A percentile compares a stretch with the other conserved stretches of the same genome.
These are phyloP conservation scores for Castanea crenata DNA, from an alignment of 306 rosid genomes.

Conservation along the genomic window DNA sequence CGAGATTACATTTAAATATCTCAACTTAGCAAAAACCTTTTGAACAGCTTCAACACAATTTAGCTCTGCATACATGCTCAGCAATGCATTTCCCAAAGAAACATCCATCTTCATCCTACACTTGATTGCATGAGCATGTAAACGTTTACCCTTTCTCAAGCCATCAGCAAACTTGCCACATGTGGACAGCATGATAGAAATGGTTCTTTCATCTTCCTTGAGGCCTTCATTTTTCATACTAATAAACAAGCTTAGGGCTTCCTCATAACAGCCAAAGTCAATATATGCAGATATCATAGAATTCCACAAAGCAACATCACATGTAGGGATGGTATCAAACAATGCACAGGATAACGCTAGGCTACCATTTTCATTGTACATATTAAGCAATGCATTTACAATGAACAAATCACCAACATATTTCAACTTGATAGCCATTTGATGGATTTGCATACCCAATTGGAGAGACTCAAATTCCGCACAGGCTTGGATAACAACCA, in stretches of 20 bases:
- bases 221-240: slow-evolving; percentile 26
- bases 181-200: slow-evolving; percentile 24
- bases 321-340: slow-evolving; percentile 24
- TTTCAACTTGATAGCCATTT: slow-evolving; percentile 39
- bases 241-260: slow-evolving; percentile 32
- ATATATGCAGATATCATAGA: slow-evolving; percentile 37
- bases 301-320: slow-evolving; percentile 51
- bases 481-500: slow-evolving; percentile 42
- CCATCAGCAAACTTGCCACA: slow-evolving; percentile 29
- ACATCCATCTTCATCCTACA: slow-evolving; percentile 30
- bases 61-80: slow-evolving; percentile 31
- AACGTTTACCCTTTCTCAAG: slow-evolving; percentile 26
- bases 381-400: slow-evolving; percentile 35
- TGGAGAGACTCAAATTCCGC: slow-evolving; percentile 23
- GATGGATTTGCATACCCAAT: slow-evolving; percentile 45
- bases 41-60: slow-evolving; percentile 27
- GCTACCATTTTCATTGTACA: slow-evolving; percentile 35
- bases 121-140: slow-evolving; percentile 38
- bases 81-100: slow-evolving; percentile 40
- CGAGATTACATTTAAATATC: slow-evolving; percentile 31
- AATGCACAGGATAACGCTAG: slow-evolving; percentile 24
- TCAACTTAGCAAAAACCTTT: slow-evolving; percentile 31
- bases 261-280: slow-evolving; percentile 27
- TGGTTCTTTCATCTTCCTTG: slow-evolving; percentile 37
- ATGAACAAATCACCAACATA: slow-evolving; percentile 22